Conservation (phyloP, 495 filamentous ascomycete species). For the Gamarada debralockiae region DNA sequence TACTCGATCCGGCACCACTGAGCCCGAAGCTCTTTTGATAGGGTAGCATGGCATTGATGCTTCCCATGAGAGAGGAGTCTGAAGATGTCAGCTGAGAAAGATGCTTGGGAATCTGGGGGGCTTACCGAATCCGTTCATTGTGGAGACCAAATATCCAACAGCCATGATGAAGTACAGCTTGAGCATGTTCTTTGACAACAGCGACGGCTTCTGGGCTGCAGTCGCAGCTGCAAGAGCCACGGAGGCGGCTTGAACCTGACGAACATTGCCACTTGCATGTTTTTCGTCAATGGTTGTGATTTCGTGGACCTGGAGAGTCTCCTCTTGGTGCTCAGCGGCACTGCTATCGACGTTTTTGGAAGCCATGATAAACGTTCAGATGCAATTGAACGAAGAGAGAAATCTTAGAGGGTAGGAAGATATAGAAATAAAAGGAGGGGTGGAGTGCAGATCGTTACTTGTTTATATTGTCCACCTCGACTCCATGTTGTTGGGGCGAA, state of each 20-base stretch:
- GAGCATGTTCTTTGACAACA: slow-evolving; percentile 41
- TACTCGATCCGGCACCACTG: slow-evolving; percentile 31
- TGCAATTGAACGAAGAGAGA: not conserved
- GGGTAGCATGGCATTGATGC: slow-evolving; percentile 39
- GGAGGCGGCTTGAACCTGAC: slow-evolving; percentile 26
- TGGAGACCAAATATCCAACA: slow-evolving; percentile 42
- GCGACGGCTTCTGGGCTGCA: slow-evolving; percentile 36
- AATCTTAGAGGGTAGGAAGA: not conserved
- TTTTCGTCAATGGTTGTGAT: slow-evolving; percentile 12
- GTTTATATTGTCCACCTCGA: too few relatives aligned
- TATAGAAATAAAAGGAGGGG: not conserved
- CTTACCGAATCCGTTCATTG: slow-evolving; percentile 46
- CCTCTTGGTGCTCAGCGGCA: slow-evolving; percentile 14
- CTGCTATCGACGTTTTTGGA: slow-evolving; percentile 2
- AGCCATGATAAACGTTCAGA: not conserved
- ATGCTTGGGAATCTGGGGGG: not conserved
- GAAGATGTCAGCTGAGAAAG: not conserved
- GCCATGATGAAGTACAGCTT: slow-evolving; percentile 41
- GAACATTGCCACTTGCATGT: slow-evolving; percentile 9
- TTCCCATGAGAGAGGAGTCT: slow-evolving; percentile 36
- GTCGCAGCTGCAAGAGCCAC: slow-evolving; percentile 38
- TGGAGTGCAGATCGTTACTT: not conserved
- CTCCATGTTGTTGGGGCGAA: too few relatives aligned
- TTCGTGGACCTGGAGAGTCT: not conserved
- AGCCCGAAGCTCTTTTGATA: slow-evolving; percentile 40